Conservation (phyloP, 2,329 filamentous ascomycete species). For the Fusarium equiseti region DNA sequence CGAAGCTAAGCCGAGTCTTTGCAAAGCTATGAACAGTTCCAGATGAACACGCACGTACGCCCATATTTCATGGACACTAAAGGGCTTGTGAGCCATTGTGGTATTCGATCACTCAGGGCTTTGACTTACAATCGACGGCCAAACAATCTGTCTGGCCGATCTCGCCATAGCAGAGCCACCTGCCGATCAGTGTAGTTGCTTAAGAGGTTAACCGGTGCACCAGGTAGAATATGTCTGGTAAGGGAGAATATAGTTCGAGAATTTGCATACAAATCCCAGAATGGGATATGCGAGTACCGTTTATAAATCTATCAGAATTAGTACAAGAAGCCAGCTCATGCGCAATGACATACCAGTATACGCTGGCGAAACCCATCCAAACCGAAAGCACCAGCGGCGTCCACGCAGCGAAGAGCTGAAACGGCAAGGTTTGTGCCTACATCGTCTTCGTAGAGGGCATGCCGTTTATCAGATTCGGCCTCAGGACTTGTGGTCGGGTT, state of each 20-base stretch:
- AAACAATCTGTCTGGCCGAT: slow-evolving; percentile 39
- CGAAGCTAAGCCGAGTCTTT: slow-evolving; percentile 63
- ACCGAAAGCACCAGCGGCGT: slow-evolving; percentile 63
- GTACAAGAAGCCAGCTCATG: neutral
- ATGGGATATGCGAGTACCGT: slow-evolving; percentile 62
- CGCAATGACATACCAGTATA: slow-evolving; percentile 58
- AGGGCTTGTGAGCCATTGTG: slow-evolving; percentile 20
- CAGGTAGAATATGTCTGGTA: slow-evolving; percentile 50
- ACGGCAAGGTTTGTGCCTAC: slow-evolving; percentile 57
- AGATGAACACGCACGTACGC: slow-evolving; percentile 63
- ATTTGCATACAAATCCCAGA: slow-evolving; percentile 57
- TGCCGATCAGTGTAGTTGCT: slow-evolving; percentile 48
- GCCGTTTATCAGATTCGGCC: slow-evolving; percentile 56
- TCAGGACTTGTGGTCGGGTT: slow-evolving; percentile 56
- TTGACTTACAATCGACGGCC: slow-evolving; percentile 48
- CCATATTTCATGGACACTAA: slow-evolving; percentile 52
- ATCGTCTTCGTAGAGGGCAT: slow-evolving; percentile 61
- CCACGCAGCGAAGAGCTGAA: slow-evolving; percentile 51
- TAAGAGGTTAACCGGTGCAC: slow-evolving; percentile 50
- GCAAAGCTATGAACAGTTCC: slow-evolving; percentile 65
- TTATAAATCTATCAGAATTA: slow-evolving; percentile 62
- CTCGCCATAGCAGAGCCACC: slow-evolving; percentile 45
- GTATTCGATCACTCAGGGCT: neutral
- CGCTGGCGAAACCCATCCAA: slow-evolving; percentile 65
- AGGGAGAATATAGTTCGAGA: slow-evolving; percentile 49